phyloP scores from a whole-genome alignment of 768 basidiomycete species.

The Suillus lakei region DNA sequence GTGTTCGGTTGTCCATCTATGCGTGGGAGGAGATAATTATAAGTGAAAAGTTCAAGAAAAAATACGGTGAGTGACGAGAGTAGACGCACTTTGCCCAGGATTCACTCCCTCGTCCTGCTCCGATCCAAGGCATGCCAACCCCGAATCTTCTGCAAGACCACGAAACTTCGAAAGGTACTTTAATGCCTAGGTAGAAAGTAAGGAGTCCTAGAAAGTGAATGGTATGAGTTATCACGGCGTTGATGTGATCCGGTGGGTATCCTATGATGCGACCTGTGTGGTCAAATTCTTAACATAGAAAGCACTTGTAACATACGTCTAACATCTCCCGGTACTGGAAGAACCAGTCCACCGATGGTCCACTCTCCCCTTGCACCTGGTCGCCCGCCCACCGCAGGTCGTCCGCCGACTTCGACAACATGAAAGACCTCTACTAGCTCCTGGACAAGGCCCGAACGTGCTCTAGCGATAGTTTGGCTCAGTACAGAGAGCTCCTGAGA shows the following conservation, averaged over 20 bases:
- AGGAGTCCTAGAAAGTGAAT: slow-evolving; percentile 75
- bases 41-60: slow-evolving; percentile 5
- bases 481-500: slow-evolving; percentile 52
- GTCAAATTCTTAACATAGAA: slow-evolving; percentile 1
- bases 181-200: slow-evolving; percentile 83
- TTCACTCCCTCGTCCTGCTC: slow-evolving; percentile 68
- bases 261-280: slow-evolving; percentile 41
- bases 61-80: neutral
- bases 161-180: slow-evolving; percentile 76
- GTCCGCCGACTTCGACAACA: slow-evolving; percentile 78
- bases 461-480: slow-evolving; percentile 61
- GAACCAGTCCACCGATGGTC: slow-evolving; percentile 79
- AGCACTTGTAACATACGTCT: slow-evolving; percentile 51
- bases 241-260: slow-evolving; percentile 86
- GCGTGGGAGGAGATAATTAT: neutral
- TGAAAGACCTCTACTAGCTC: slow-evolving; percentile 88
- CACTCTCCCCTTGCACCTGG: slow-evolving; percentile 81
- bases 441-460: slow-evolving; percentile 75
- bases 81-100: slow-evolving; percentile 66
- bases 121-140: slow-evolving; percentile 78
- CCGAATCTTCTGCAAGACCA: slow-evolving; percentile 76
- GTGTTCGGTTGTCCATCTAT: slow-evolving; percentile 70
- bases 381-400: slow-evolving; percentile 75
- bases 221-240: slow-evolving; percentile 81
- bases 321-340: slow-evolving; percentile 86